Evolutionary conservation across 2,329 filamentous ascomycete genomes (phyloP).

Genomic region (Ambrosiella xylebori): DNA sequence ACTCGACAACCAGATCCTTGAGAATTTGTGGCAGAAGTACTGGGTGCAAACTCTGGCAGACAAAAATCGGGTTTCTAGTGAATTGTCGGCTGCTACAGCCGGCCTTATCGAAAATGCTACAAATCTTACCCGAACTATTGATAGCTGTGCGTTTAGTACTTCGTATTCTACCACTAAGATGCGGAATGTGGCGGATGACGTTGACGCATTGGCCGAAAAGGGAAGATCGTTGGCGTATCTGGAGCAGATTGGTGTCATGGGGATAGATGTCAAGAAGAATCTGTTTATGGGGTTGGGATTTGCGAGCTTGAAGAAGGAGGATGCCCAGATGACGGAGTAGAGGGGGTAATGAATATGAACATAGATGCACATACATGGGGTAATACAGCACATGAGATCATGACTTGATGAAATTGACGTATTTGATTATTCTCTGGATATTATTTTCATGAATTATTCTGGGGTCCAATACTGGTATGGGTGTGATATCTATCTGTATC

Average conservation of each 20-base stretch:
- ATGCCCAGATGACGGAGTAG: not conserved
- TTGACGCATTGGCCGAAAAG: slow-evolving; percentile 1
- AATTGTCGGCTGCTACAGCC: not conserved
- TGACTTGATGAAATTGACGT: not conserved
- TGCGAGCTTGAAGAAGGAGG: not conserved
- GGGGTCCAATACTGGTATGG: not conserved
- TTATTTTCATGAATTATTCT: not conserved
- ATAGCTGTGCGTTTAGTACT: too few species aligned
- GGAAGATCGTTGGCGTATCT: not conserved
- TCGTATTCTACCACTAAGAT: not conserved
- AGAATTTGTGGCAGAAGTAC: slow-evolving; percentile 95
- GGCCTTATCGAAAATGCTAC: too few species aligned
- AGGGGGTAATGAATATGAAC: not conserved
- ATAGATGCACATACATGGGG: not conserved
- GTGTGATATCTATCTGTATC: not conserved
- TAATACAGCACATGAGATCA: slow-evolving; percentile 1
- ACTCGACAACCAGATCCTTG: slow-evolving; percentile 71
- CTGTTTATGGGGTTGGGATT: slow-evolving; percentile 10
- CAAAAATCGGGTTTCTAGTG: slow-evolving; percentile 39
- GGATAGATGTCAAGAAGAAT: slow-evolving; percentile 9
- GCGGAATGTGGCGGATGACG: not conserved
- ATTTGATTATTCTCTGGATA: not conserved
- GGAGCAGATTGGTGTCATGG: not conserved
- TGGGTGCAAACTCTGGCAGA: slow-evolving; percentile 89
- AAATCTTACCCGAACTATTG: too few species aligned